phyloP scores from a whole-genome alignment of 192 early-diverging fungal species.

The Phycomyces nitens region DNA sequence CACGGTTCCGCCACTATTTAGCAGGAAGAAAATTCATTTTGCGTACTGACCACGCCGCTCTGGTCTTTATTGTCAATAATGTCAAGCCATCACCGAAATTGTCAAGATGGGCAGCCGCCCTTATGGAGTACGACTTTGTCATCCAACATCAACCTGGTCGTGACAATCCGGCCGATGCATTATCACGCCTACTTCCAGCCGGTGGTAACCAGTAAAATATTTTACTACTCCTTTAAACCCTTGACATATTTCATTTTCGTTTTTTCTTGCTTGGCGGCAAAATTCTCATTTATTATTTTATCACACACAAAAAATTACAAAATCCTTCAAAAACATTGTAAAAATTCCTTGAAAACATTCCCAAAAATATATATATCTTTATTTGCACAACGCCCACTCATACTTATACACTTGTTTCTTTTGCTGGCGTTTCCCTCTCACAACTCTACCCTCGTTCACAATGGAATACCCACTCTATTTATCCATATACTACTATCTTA shows the following conservation, averaged over 20 bases:
- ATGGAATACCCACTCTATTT: neutral
- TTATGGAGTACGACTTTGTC: constrained; percentile 1
- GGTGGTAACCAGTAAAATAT: neutral
- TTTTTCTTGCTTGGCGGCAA: too few relatives aligned
- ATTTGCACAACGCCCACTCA: neutral
- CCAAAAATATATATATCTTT: too few relatives aligned
- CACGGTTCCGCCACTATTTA: neutral
- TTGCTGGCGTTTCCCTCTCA: neutral
- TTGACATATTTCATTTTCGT: neutral
- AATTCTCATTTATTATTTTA: too few relatives aligned
- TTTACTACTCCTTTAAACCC: neutral
- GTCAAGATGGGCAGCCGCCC: neutral
- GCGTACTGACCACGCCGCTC: neutral
- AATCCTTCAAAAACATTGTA: too few relatives aligned
- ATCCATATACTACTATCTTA: too few relatives aligned
- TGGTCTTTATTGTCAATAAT: neutral
- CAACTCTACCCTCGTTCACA: too few relatives aligned
- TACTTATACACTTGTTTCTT: neutral
- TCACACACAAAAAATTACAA: too few relatives aligned
- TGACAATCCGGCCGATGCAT: constrained; percentile 1
- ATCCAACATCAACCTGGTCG: neutral
- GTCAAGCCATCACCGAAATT: neutral
- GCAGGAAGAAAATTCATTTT: neutral
- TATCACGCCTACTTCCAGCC: neutral
- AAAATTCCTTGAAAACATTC: too few relatives aligned